A percentile compares a stretch with the other conserved stretches of the same genome.
These are phyloP conservation scores for Tricholoma matsutake DNA, from an alignment of 768 basidiomycete species.

Conservation along the genomic window DNA sequence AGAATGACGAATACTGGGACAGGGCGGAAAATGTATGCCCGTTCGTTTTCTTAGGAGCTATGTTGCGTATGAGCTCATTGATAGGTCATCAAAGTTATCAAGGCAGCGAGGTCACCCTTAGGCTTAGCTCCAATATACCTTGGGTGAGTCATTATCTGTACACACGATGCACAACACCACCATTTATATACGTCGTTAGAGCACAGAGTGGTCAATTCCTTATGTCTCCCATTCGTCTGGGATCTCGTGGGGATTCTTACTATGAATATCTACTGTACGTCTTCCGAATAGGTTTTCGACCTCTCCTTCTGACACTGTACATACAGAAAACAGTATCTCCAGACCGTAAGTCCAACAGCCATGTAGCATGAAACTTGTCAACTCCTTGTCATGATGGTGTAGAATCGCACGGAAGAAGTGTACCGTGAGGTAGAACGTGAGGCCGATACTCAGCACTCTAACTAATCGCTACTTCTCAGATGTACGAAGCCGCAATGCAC, in stretches of 20 bases:
- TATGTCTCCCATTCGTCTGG: constrained; percentile 77
- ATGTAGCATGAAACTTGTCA: neutral
- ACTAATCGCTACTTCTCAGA: constrained; percentile 39
- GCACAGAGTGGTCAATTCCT: constrained; percentile 45
- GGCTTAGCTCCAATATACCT: constrained; percentile 85
- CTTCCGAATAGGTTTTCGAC: neutral
- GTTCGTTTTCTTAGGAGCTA: neutral
- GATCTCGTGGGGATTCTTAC: constrained; percentile 92
- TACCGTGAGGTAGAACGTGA: constrained; percentile 61
- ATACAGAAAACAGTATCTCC: constrained; percentile 73
- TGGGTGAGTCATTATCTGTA: constrained; percentile 42
- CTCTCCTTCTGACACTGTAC: neutral
- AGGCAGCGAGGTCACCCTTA: constrained; percentile 51
- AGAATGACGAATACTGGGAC: constrained; percentile 79
- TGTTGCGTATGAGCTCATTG: neutral
- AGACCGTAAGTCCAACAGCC: constrained; percentile 58
- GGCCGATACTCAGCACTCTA: neutral
- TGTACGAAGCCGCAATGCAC: constrained; percentile 85
- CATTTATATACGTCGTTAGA: constrained; percentile 19
- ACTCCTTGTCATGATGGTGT: neutral
- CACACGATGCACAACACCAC: no score
- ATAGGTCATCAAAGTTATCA: constrained; percentile 68
- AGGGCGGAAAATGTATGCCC: constrained; percentile 64
- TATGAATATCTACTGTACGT: constrained; percentile 86
- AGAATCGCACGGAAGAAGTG: constrained; percentile 73